A percentile compares a stretch with the other conserved stretches of the same genome.
Evolutionary conservation across 345 rosid genomes (phyloP).

Genomic region (Schrenkiella parvula): DNA sequence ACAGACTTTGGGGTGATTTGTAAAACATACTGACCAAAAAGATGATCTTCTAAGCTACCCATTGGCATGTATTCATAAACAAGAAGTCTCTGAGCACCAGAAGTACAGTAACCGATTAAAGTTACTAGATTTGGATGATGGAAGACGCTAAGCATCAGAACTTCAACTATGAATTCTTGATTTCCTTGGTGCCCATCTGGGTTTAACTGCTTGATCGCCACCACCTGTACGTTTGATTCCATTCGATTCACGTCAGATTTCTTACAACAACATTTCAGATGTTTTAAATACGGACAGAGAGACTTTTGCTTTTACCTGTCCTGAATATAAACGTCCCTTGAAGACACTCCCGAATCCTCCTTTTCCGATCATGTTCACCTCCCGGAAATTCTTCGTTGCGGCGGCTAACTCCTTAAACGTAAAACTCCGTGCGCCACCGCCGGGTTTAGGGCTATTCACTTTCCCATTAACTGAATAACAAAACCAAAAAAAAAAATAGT

Average conservation of each 20-base stretch:
- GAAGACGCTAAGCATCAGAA: slow-evolving; percentile 83
- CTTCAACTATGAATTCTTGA: slow-evolving; percentile 94
- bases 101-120: slow-evolving; percentile 81
- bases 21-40: slow-evolving; percentile 50
- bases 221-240: slow-evolving; percentile 44
- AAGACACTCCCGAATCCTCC: slow-evolving; percentile 96
- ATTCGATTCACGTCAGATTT: neutral
- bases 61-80: slow-evolving; percentile 91
- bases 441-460: slow-evolving; percentile 32
- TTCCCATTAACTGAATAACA: slow-evolving; percentile 39
- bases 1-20: neutral
- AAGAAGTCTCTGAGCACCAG: slow-evolving; percentile 84
- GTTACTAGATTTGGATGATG: slow-evolving; percentile 81
- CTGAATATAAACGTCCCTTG: slow-evolving; percentile 72
- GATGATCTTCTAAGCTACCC: slow-evolving; percentile 98
- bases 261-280: neutral
- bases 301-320: slow-evolving; percentile 45
- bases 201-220: slow-evolving; percentile 84
- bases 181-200: slow-evolving; percentile 84
- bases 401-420: slow-evolving; percentile 73
- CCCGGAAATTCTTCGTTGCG: slow-evolving; percentile 73
- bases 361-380: slow-evolving; percentile 70
- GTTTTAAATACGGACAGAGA: neutral
- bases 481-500: neutral
- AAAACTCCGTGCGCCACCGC: slow-evolving; percentile 68